phyloP scores from a whole-genome alignment of 2,329 filamentous ascomycete species.

The Nemania bipapillata region DNA sequence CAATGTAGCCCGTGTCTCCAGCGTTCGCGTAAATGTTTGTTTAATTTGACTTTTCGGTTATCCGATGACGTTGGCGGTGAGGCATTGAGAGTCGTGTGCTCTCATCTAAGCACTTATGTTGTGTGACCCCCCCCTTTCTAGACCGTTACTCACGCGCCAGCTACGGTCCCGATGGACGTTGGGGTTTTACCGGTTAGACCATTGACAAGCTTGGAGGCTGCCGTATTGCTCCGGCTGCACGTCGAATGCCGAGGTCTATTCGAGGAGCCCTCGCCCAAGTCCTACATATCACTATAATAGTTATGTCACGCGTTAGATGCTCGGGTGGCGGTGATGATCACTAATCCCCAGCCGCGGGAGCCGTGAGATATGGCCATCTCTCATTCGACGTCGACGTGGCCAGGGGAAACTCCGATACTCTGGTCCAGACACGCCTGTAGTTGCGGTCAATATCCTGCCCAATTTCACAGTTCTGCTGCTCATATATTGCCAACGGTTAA shows the following conservation, averaged over 20 bases:
- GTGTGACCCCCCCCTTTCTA: slow-evolving; percentile 19
- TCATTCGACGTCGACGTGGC: background rate
- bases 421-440: background rate
- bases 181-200: background rate
- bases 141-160: background rate
- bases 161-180: background rate
- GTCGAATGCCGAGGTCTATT: slow-evolving; percentile 13
- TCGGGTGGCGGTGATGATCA: background rate
- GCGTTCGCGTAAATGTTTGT: background rate
- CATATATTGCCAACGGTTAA: background rate
- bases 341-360: background rate
- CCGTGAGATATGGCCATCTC: background rate
- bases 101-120: slow-evolving; percentile 31
- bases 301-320: background rate
- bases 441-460: background rate
- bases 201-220: background rate
- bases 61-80: slow-evolving; percentile 25
- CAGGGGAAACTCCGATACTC: background rate
- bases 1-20: background rate
- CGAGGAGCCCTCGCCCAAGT: background rate
- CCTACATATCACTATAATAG: slow-evolving; percentile 7
- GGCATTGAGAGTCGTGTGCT: background rate
- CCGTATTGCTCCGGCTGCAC: slow-evolving; percentile 4
- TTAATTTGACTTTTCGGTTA: background rate
- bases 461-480: background rate